Evolutionary conservation across 805 yeast genomes (phyloP), one percentile per base, ranked within the genome.

Genomic region (Ogataea philodendri): DNA sequence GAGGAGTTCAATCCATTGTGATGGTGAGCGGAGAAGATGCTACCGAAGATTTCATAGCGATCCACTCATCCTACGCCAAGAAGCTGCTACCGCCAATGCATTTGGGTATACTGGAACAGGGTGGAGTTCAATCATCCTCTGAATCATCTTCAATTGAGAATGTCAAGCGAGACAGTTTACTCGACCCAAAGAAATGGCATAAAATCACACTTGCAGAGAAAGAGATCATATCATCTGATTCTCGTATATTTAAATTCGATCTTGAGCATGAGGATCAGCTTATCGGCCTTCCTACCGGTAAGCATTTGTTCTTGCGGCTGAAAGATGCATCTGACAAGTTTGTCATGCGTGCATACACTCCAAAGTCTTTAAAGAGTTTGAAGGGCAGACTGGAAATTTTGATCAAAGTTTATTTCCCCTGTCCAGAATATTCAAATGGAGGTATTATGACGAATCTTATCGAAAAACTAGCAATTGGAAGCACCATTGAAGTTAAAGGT

Each of bases 341-440:
- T 21, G 62, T 61, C 2, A 54, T 59, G 57, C 47, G 66, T 15
- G 63, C 66, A 3, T 61, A 61, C 30, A 61, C 66, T 1, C 66
- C 66, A 1, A 51, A 53, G 31, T 55, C 62, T 5, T 46, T 45
- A 29, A 54, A 55, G 26, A 43, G 46, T 11, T 37, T 51, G 6
- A 42, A 42, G 27, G 67, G 67, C 1, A 30, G 28, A 9, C 39
- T 62, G 18, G 59, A 57, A 15, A 47, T 61, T 14, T 40, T 61
- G 22, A 49, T 62, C 36, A 62, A 62, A 41, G 48, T 61, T 3
- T 62, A 62, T 39, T 59, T 59, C 30, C 64, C 66, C 1, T 36
- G 35, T 7, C 48, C 40, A 15, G 49, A 41, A 14, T 42, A 44
- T 7, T 59, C 62, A 7, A 6, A 11, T 7, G 66, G 66, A 15